A percentile compares a stretch with the other conserved stretches of the same genome.
Evolutionary conservation across 768 basidiomycete species (phyloP).

Genomic region (Dacryopinax primogenitus): DNA sequence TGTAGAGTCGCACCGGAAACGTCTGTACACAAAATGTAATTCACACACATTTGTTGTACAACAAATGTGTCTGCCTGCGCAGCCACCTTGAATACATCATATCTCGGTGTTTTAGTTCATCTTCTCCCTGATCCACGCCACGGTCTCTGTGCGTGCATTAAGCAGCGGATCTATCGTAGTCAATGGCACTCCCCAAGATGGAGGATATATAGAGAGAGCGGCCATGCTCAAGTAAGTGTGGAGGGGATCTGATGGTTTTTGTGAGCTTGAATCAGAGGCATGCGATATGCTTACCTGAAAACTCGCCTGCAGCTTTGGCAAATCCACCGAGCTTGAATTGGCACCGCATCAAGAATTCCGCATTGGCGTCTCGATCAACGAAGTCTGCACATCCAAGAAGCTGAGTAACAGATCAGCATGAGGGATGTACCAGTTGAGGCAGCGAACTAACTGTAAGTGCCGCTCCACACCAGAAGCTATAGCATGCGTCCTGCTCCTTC

Average conservation of each 20-base stretch:
- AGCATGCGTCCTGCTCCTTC: slow-evolving; percentile 85
- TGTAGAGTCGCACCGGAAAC: no score
- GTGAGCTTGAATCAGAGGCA: not conserved
- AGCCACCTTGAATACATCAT: not conserved
- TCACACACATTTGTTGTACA: not conserved
- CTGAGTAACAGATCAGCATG: slow-evolving; percentile 29
- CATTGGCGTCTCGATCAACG: slow-evolving; percentile 45
- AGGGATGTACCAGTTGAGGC: not conserved
- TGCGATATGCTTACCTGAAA: slow-evolving; percentile 53
- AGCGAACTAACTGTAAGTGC: slow-evolving; percentile 49
- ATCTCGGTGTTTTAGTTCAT: slow-evolving; percentile 23
- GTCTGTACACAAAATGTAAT: not conserved
- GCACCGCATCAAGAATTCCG: slow-evolving; percentile 53
- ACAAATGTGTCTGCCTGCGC: not conserved
- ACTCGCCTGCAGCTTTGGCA: slow-evolving; percentile 65
- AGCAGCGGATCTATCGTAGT: slow-evolving; percentile 51
- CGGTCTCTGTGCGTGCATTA: slow-evolving; percentile 56
- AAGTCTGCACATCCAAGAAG: slow-evolving; percentile 51
- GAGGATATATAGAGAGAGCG: slow-evolving; percentile 55
- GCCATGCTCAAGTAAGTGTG: slow-evolving; percentile 89
- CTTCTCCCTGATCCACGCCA: slow-evolving; percentile 50
- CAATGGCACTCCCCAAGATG: slow-evolving; percentile 28
- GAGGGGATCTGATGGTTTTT: slow-evolving; percentile 56
- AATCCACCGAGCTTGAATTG: slow-evolving; percentile 88
- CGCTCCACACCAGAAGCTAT: slow-evolving; percentile 91